These are phyloP conservation scores for Venturia effusa DNA, from an alignment of 2,329 filamentous ascomycete genomes.

Conservation along the genomic window DNA sequence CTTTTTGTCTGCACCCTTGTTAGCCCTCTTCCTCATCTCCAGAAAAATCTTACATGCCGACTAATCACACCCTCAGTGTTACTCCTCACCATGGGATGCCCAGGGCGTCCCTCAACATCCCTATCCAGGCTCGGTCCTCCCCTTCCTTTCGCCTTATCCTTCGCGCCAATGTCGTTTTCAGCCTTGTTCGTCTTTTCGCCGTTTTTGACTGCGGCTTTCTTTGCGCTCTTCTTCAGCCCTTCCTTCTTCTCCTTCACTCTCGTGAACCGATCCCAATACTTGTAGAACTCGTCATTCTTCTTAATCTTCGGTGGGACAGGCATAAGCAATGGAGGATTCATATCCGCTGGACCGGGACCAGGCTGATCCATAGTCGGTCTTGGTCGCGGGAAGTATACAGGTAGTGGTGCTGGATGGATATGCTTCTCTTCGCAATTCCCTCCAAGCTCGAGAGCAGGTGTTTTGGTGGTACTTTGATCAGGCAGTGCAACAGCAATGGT, in stretches of 20 bases:
- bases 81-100: constrained; percentile 9
- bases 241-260: constrained; percentile 11
- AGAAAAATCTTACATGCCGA: background rate
- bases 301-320: background rate
- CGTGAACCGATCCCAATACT: constrained; percentile 12
- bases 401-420: background rate
- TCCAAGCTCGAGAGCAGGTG: background rate
- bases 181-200: background rate
- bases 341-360: background rate
- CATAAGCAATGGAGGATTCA: background rate
- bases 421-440: background rate
- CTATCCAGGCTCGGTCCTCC: constrained; percentile 4
- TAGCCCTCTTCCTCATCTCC: background rate
- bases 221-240: background rate
- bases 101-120: constrained; percentile 11
- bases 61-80: constrained; percentile 11
- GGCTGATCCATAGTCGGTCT: constrained; percentile 5
- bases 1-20: constrained; percentile 10
- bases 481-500: background rate
- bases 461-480: background rate
- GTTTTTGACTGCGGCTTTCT: background rate
- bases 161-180: background rate
- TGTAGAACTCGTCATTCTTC: constrained; percentile 12
- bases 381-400: background rate
- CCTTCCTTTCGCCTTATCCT: background rate